Base-by-base conservation (phyloP, 177 flowering plant species). In the Vitis hybrid region DNA sequence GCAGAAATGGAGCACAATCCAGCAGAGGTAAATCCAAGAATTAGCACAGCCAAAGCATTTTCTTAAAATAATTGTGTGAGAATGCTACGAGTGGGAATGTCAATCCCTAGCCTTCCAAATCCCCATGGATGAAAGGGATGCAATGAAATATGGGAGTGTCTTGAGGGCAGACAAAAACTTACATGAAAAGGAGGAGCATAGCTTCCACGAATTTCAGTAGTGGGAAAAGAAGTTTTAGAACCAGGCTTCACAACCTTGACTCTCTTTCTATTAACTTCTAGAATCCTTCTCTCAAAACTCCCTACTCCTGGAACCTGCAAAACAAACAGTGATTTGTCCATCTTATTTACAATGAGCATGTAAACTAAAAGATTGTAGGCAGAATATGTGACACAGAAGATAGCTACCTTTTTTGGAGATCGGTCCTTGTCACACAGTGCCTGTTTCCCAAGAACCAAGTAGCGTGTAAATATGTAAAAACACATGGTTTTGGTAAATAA, bases 161-260 rank as follows among this genome's bases (percentile, higher is more conserved):
- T 63, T 17, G 19, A 48, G 7, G 17, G 1, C 35, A 48, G 55
- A 60, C 48, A 61, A 49, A 66, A 46, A 78, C 94, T 77, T 82
- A 96, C 99, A 82, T 96, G 99, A 71, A 96, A 96, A 1, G 99
- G 99, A 69, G 99, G 98, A 65, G 94, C 81, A 75, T 91, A 96
- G 68, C 72, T 88, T 80, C 99, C 99, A 62, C 98, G 97, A 70
- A 96, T 83, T 80, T 96, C 99, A 51, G 99, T 92, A 1, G 92
- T 82, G 11, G 98, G 93, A 71, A 96, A 96, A 9, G 97, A 91
- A 62, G 99, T 96, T 81, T 96, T 96, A 19, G 99, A 88, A 61
- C 97, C 97, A 52, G 97, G 99, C 74, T 96, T 96, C 59, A 96
- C 89, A 76, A 96, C 97, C 82, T 96, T 96, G 27, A 93, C 83